Base-by-base conservation (phyloP, 192 early-diverging fungal genomes). In the Mortierella claussenii region DNA sequence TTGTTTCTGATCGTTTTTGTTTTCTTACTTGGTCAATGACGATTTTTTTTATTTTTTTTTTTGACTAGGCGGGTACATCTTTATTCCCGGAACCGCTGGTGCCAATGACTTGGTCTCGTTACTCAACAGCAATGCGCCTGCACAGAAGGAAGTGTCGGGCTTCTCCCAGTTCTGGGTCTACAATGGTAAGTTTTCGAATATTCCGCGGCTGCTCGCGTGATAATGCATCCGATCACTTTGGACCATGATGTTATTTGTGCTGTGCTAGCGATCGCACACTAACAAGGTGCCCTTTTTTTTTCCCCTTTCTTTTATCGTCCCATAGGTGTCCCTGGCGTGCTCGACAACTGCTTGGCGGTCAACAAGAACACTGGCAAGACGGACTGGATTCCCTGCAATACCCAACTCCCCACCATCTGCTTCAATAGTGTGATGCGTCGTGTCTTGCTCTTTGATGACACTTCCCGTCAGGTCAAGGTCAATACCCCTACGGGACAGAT, bases 81-180 rank as follows among this genome's bases (percentile, higher is more conserved):
- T 59, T 44, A 69, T 69, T 18, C 36, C 58, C 6, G 68, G 68
- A 17, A 69, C 68, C 15, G 50, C 68, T 37, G 68, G 68, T 5
- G 68, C 68, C 9, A 43, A 46, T 30, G 52, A 61, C 20, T 59
- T 69, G 1, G 48, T 69, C 12, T 31, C 42, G 2, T 42, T 69
- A 24, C 51, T 69, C 51, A 69, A 69, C 51, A 69, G 55, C 44
- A 69, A 69, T 27, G 47, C 68, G 24, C 30, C 50, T 6, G 68
- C 68, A 2, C 68, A 69, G 45, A 20, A 9, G 15, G 68, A 69
- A 31, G 68, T 69, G 23, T 42, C 68, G 12, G 68, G 42, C 8
- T 69, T 26, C 27, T 61, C 68, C 17, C 68, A 61, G 27, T 69
- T 61, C 44, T 69, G 68, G 69, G 61, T 73, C 32, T 73, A 65